Evolutionary conservation across 345 rosid species (phyloP), one percentile per base, ranked within the genome.

Genomic region (Brassica juncea): DNA sequence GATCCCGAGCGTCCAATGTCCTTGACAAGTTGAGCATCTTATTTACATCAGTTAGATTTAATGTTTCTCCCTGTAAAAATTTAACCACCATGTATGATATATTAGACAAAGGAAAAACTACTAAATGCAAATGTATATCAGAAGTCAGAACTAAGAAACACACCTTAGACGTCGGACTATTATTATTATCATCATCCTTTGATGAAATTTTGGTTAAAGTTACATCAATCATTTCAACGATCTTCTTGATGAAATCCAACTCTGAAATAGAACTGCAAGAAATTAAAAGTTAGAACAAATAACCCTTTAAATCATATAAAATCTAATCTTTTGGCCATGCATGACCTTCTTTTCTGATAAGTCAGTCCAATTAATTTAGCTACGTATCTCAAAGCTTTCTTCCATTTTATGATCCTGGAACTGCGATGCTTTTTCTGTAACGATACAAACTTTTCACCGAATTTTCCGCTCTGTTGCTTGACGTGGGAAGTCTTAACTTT

Each of bases 391-490:
- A 68, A 68, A 49, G 72, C 57, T 68, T 12, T 49, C 59, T 44
- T 47, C 72, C 72, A 68, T 49, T 11, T 28, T 6, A 2, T 3
- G 39, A 68, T 15, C 23, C 23, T 68, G 7, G 5, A n/a, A 0
- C 5, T 8, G 12, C 21, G 68, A 32, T 32, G 68, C 44, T 8
- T 64, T 21, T 8, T 37, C 25, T 16, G 57, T 55, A 75, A 66
- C 3, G 1, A 21, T 9, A 1, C 28, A 28, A 75, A 57, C 57
- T 27, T 27, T 11, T 10, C 15, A 0, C 79, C 79, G 11, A 75
- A 75, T 2, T 67, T 14, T n/a, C 78, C 78, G 30, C 3, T 66
- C 66, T 35, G 73, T 27, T 75, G 0, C 66, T 58, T 27, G 7
- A 67, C 67, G 23, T 49, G 49, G 11, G 44, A 37, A 39, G 54